A percentile compares a stretch with the other conserved stretches of the same genome.
Conservation (phyloP, 1,284 basidiomycete genomes). For the Naganishia albida region DNA sequence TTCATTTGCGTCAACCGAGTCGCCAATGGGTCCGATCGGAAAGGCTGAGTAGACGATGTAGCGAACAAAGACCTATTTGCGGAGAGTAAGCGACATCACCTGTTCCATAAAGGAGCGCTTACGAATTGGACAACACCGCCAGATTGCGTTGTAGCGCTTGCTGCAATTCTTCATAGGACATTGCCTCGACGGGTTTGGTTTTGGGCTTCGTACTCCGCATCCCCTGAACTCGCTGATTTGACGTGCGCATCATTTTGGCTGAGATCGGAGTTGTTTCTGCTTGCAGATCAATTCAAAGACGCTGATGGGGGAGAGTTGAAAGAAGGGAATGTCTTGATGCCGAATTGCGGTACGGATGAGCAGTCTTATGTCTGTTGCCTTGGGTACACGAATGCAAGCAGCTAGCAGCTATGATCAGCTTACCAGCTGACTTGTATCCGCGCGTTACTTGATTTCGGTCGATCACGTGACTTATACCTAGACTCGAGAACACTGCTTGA, state of each 20-base stretch:
- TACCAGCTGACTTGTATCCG: background rate
- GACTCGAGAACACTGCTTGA: no score
- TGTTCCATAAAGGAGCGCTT: background rate
- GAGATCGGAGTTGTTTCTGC: no score
- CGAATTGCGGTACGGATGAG: no score
- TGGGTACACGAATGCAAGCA: background rate
- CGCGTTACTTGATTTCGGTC: background rate
- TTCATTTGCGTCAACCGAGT: conserved; percentile 12
- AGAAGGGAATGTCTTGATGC: no score
- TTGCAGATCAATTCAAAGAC: no score
- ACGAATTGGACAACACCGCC: conserved; percentile 15
- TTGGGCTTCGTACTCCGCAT: conserved; percentile 27
- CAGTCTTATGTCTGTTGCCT: no score
- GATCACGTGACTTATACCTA: background rate
- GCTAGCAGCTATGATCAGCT: background rate
- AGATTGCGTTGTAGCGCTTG: conserved; percentile 19
- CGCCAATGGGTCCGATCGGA: conserved; percentile 11
- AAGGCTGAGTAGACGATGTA: conserved; percentile 14
- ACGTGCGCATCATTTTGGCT: conserved; percentile 23
- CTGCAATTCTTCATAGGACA: conserved; percentile 20
- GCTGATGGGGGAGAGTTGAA: background rate
- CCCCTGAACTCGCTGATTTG: conserved; percentile 21
- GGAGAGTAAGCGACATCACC: background rate
- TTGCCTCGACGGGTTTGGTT: conserved; percentile 16
- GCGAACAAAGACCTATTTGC: conserved; percentile 22